Evolutionary conservation across 2,329 filamentous ascomycete species (phyloP).

Genomic region (Metarhizium rileyi): DNA sequence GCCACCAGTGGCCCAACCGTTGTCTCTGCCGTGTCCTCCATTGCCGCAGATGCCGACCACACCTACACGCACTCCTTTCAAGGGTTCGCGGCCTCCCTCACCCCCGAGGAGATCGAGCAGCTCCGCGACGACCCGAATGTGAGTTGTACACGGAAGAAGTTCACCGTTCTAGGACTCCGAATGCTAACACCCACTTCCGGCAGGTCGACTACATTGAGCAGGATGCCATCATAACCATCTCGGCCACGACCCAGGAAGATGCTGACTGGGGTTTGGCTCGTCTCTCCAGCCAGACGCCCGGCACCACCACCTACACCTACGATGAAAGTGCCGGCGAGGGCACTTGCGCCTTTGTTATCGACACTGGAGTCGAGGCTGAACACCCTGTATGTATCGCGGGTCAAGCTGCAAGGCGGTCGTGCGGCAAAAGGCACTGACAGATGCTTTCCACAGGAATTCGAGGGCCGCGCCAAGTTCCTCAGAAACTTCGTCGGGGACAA

Average conservation of each 20-base stretch:
- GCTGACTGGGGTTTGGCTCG: constrained; percentile 32
- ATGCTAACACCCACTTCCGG: not conserved
- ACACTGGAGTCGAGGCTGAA: constrained; percentile 29
- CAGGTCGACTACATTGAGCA: constrained; percentile 29
- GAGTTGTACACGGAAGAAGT: not conserved
- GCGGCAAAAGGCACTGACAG: not conserved
- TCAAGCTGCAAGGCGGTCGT: not conserved
- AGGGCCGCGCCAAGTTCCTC: constrained; percentile 29
- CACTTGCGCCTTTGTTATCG: constrained; percentile 34
- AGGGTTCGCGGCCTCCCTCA: constrained; percentile 20
- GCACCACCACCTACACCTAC: constrained; percentile 24
- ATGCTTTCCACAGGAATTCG: constrained; percentile 25
- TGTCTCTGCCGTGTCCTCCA: constrained; percentile 15
- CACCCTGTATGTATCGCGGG: constrained; percentile 22
- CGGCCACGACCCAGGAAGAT: constrained; percentile 24
- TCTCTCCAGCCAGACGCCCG: constrained; percentile 23
- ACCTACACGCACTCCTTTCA: constrained; percentile 17
- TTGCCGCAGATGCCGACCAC: constrained; percentile 23
- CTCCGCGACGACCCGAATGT: constrained; percentile 18
- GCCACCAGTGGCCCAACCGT: constrained; percentile 14
- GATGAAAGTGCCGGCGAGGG: constrained; percentile 27
- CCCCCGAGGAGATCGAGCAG: constrained; percentile 14
- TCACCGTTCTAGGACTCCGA: not conserved
- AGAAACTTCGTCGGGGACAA: constrained; percentile 26
- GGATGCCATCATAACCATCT: constrained; percentile 41